A percentile compares a stretch with the other conserved stretches of the same genome.
Evolutionary conservation across 805 yeast species (phyloP).

Genomic region (Ogataea paraovalis): DNA sequence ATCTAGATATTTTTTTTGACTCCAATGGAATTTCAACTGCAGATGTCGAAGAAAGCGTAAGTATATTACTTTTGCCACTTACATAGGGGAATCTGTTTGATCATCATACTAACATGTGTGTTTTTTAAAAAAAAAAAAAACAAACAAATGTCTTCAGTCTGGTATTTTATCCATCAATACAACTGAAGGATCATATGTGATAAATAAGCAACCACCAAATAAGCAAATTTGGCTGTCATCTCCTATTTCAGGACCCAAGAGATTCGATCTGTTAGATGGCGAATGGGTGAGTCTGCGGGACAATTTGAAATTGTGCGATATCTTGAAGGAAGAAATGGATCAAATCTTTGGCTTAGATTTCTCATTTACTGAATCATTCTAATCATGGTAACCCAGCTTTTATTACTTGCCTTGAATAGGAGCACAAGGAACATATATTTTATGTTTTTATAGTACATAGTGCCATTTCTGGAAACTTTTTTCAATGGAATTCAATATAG

Average conservation of each 20-base stretch:
- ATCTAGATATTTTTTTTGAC: constrained; percentile 66
- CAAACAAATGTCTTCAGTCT: constrained; percentile 12
- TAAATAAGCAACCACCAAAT: constrained; percentile 96
- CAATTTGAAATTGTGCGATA: constrained; percentile 39
- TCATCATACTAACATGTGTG: too few species aligned
- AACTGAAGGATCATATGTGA: constrained; percentile 77
- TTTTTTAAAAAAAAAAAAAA: too few species aligned
- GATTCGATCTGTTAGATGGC: constrained; percentile 69
- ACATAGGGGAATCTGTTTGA: too few species aligned
- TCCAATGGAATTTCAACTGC: constrained; percentile 38
- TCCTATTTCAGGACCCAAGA: constrained; percentile 90
- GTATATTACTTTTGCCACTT: constrained; percentile 15
- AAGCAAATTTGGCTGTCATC: constrained; percentile 95
- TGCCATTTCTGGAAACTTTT: background rate
- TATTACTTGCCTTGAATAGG: background rate
- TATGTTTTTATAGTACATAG: background rate
- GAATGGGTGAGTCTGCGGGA: constrained; percentile 82
- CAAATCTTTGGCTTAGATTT: constrained; percentile 26
- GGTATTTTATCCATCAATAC: constrained; percentile 84
- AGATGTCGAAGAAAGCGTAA: constrained; percentile 66
- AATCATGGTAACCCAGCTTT: background rate
- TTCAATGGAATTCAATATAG: background rate
- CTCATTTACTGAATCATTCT: constrained; percentile 6
- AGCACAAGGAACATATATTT: background rate
- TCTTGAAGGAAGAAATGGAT: constrained; percentile 49